Base-by-base conservation (phyloP, 495 filamentous ascomycete genomes). In the Aspergillus heteromorphus region DNA sequence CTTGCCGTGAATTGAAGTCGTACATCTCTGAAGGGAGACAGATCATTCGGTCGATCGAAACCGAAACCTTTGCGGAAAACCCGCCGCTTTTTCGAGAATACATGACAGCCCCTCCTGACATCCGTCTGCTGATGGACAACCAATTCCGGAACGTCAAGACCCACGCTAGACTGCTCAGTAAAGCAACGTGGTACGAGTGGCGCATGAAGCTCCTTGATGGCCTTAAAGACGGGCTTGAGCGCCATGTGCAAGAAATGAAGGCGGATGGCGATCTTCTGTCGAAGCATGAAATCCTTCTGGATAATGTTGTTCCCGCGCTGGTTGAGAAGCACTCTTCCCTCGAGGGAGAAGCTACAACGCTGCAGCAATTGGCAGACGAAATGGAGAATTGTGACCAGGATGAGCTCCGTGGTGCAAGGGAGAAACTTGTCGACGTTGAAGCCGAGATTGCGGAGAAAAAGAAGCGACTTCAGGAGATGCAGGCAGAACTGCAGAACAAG, bases 151-250 rank as follows among this genome's bases (percentile, higher is more conserved):
- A 96, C 56, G 86, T 95, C 63, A 97, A 96, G 73, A 95, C 89
- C 0, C 85, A 97, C 65, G 88, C 95, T 2, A 76, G 95, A 38
- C 76, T 95, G 5, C 79, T 89, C 11, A 96, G 92, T 73, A 96
- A 96, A 65, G 89, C 83, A 34, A 92, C 90, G 69, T 98, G 95
- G 95, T 97, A 98, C 65, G 86, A 91, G 64, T 98, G 95, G 95
- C 88, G 95, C 29, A 91, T 88, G 83, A 89, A 90, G 60, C 81
- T 97, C 21, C 83, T 96, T 11, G 85, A 88, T 19, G 90, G 88
- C 5, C 76, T 97, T 17, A 88, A 85, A 63, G 83, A 89, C 55
- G 89, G 87, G 1, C 79, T 98, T 1, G 64, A 87, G 30, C 84
- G 82, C 34, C 91, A 89, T 40, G 74, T 78, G 0, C 81, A 87